Evolutionary conservation across 768 basidiomycete species (phyloP).

Genomic region (Kwoniella dejecticola): DNA sequence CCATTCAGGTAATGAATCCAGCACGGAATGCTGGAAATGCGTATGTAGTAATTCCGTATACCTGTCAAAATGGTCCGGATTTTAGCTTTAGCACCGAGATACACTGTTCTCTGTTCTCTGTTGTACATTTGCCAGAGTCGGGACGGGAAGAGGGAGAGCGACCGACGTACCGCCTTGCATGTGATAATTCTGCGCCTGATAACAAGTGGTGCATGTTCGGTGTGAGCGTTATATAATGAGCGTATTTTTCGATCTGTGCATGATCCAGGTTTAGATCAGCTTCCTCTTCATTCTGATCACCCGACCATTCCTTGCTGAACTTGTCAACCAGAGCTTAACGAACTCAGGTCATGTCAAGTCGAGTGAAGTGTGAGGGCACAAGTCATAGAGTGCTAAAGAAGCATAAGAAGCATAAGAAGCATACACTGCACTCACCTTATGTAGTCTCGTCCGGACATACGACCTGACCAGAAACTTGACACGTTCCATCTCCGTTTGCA

Average conservation of each 20-base stretch:
- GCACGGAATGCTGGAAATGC: conserved; percentile 76
- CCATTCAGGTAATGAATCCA: conserved; percentile 76
- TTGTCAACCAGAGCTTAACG: no score
- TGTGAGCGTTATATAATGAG: conserved; percentile 72
- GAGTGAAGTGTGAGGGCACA: no score
- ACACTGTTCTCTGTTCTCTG: no score
- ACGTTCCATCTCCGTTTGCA: conserved; percentile 90
- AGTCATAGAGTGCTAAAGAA: no score
- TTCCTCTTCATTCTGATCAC: neutral
- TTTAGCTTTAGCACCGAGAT: neutral
- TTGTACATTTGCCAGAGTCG: no score
- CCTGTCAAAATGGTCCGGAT: conserved; percentile 56
- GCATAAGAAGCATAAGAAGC: neutral
- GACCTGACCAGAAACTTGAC: conserved; percentile 89
- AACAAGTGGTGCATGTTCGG: conserved; percentile 74
- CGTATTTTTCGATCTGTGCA: conserved; percentile 81
- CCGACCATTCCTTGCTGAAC: no score
- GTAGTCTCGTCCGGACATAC: conserved; percentile 80
- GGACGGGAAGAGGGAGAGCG: neutral
- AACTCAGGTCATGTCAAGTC: no score
- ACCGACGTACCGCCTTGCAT: conserved; percentile 68
- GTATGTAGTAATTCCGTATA: conserved; percentile 74
- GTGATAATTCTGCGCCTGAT: conserved; percentile 75
- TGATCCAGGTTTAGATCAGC: neutral
- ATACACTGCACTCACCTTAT: conserved; percentile 68